Base-by-base conservation (phyloP, 2,329 filamentous ascomycete genomes). In the Beauveria medogensis region DNA sequence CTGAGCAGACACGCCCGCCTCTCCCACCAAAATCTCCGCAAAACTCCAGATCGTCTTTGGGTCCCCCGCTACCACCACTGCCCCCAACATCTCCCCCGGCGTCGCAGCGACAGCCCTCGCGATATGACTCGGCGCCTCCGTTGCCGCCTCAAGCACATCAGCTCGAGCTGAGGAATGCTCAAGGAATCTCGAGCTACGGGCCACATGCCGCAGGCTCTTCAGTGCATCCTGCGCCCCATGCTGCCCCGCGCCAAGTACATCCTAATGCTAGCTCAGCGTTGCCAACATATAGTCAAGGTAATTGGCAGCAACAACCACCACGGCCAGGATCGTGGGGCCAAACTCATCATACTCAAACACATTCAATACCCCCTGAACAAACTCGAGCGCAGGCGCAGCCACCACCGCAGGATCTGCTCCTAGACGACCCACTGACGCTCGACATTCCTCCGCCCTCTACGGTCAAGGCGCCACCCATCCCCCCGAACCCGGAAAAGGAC, bases 401-500 rank as follows among this genome's bases (percentile, higher is more conserved):
- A 22, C 79, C 74, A 28, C 80, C 73, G 28, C 81, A 75, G 2
- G 82, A 86, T 68, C 66, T 76, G 28, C 71, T 83, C 28, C 78
- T 86, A 66, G 83, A 86, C 63, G 82, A 82, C 59, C 82, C 83
- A 37, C 72, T 85, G 16, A 79, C 78, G 10, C 72, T 84, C 26
- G 67, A 77, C 18, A 75, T 82, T 14, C 78, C 82, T 2, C 73
- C 78, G 1, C 72, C 76, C 4, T 75, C 78, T 0, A 76, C 80
- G 24, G 71, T 85, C 8, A 81, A 88, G 6, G 85, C 91, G 1
- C 93, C 94, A 0, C 92, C 93, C 0, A 91, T 97, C 37, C 93
- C 94, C 0, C 92, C 92, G 0, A 99, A 99, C 69, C 94, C 94
- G 0, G 91, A 97, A 74, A 97, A 96, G 71, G 92, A 97, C 72